phyloP scores from a whole-genome alignment of 768 basidiomycete genomes.

The Phylloporus sp. region DNA sequence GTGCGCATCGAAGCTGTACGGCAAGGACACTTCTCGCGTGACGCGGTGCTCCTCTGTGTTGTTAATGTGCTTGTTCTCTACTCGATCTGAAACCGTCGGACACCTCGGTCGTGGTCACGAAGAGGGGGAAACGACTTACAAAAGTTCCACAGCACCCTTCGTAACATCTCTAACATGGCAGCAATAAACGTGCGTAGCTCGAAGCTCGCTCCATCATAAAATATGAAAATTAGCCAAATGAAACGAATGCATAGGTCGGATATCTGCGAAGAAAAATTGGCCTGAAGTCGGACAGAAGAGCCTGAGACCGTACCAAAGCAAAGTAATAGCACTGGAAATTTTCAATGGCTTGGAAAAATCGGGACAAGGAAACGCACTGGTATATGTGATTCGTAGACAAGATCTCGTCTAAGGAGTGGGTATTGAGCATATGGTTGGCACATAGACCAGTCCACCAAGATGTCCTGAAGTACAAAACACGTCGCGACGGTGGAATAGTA shows the following conservation, averaged over 20 bases:
- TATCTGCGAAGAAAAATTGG: constrained; percentile 40
- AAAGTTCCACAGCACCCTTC: constrained; percentile 91
- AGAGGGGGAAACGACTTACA: constrained; percentile 43
- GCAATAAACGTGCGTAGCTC: constrained; percentile 61
- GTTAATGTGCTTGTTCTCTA: constrained; percentile 90
- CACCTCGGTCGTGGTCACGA: neutral
- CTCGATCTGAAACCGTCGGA: constrained; percentile 45
- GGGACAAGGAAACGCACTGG: constrained; percentile 38
- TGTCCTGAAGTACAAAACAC: constrained; percentile 49
- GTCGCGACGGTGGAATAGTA: neutral
- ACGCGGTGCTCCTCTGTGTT: constrained; percentile 79
- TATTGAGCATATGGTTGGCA: constrained; percentile 52
- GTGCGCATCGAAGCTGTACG: constrained; percentile 55
- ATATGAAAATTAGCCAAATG: constrained; percentile 77
- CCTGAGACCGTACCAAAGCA: constrained; percentile 51
- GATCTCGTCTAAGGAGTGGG: constrained; percentile 64
- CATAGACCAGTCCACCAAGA: constrained; percentile 91
- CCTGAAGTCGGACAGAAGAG: neutral
- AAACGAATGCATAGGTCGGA: constrained; percentile 75
- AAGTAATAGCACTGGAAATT: constrained; percentile 63
- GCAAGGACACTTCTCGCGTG: constrained; percentile 79
- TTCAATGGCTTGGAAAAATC: neutral
- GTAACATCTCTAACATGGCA: constrained; percentile 67
- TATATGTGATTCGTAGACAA: constrained; percentile 64
- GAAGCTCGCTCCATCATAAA: constrained; percentile 41